A percentile compares a stretch with the other conserved stretches of the same genome.
phyloP scores from a whole-genome alignment of 305 asterid genomes.

The Fraxinus albicans region DNA sequence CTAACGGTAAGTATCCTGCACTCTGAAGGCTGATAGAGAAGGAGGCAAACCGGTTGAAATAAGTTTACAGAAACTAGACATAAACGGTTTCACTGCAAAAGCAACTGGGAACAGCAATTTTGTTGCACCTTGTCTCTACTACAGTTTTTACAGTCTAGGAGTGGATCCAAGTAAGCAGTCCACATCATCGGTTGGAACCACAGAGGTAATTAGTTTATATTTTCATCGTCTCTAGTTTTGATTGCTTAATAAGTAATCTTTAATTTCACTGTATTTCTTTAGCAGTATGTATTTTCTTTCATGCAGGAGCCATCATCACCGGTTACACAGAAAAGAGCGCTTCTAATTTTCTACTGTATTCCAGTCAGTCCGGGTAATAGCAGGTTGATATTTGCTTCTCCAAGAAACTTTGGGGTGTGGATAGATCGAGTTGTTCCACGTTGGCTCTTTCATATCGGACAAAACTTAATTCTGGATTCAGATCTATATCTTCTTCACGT shows the following conservation, averaged over 20 bases:
- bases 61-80: conserved; percentile 45
- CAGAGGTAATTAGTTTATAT: conserved; percentile 40
- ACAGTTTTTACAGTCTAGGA: conserved; percentile 46
- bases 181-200: conserved; percentile 37
- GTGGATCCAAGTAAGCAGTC: conserved; percentile 36
- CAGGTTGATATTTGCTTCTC: conserved; percentile 71
- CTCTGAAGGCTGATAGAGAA: conserved; percentile 91
- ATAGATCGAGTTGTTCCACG: conserved; percentile 65
- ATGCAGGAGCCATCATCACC: conserved; percentile 48
- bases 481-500: conserved; percentile 88
- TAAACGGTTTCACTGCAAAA: conserved; percentile 54
- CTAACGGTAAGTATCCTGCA: conserved; percentile 51
- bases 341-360: conserved; percentile 66
- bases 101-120: conserved; percentile 47
- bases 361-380: conserved; percentile 94
- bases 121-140: conserved; percentile 73
- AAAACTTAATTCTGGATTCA: conserved; percentile 85
- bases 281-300: conserved; percentile 6
- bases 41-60: conserved; percentile 85
- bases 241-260: not conserved
- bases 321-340: conserved; percentile 36
- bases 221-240: not conserved
- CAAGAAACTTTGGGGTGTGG: conserved; percentile 82
- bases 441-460: conserved; percentile 82
- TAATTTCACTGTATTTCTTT: not conserved